These are phyloP conservation scores for Didymella arachidicola DNA, from an alignment of 2,329 filamentous ascomycete genomes.

Conservation along the genomic window DNA sequence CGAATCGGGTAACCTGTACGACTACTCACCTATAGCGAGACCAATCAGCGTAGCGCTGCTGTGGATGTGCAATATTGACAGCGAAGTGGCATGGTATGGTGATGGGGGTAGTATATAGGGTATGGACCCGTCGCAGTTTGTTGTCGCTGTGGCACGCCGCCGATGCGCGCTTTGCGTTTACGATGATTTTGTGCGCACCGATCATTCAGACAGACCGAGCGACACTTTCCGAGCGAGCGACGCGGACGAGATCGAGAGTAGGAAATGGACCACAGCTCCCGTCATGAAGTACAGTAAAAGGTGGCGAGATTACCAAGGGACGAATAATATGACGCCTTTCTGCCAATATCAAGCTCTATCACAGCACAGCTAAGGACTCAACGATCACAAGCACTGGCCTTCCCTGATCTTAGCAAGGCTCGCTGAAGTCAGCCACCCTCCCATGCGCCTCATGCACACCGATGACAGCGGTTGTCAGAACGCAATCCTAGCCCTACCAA, in stretches of 20 bases:
- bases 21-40: constrained; percentile 6
- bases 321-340: constrained; percentile 6
- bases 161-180: background rate
- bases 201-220: background rate
- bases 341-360: constrained; percentile 1
- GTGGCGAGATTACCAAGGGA: background rate
- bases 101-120: background rate
- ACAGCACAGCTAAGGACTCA: background rate
- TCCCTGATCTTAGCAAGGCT: constrained; percentile 3
- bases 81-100: background rate
- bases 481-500: constrained; percentile 4
- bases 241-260: background rate
- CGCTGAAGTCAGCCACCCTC: constrained; percentile 7
- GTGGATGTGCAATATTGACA: background rate
- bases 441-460: constrained; percentile 11
- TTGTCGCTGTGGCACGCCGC: too few species aligned
- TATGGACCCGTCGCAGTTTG: background rate
- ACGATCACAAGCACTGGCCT: constrained; percentile 3
- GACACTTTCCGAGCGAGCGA: background rate
- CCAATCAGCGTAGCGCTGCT: constrained; percentile 4
- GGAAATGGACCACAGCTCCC: background rate
- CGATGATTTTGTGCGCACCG: background rate
- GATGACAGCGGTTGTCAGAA: constrained; percentile 7
- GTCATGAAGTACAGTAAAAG: background rate
- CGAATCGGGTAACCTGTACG: constrained; percentile 14